Base-by-base conservation (phyloP, 306 rosid genomes). In the Castanopsis chinensis region DNA sequence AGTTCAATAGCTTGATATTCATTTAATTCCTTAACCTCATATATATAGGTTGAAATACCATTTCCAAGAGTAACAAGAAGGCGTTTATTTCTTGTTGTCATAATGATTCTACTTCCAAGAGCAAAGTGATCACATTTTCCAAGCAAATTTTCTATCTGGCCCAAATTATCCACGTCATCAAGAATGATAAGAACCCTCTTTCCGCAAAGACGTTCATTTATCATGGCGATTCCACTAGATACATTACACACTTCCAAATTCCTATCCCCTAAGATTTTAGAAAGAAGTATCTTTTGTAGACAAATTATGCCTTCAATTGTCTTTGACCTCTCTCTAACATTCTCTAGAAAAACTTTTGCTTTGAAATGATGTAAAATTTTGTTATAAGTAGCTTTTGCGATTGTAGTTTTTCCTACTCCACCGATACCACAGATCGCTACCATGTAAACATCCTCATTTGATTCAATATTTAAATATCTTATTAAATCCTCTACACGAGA, bases 61-160 rank as follows among this genome's bases (percentile, higher is more conserved):
- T 56, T 4, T 33, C 4, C 11, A 60, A 21, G 37, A 4, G 10
- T 8, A 6, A 33, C 27, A 7, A 15, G 20, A 67, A 43, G 15
- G 63, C 45, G 43, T 10, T 78, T 19, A n/a, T 69, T 21, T 56
- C 75, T 77, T 28, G 81, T 77, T 23, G 74, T 65, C 6, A 52
- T 6, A 27, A 77, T 51, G 37, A 77, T 77, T 77, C 67, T 52
- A 35, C 80, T 77, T 52, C 80, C 67, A 0, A 6, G 0, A 18
- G 74, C 74, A n/a, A 77, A 67, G 28, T 20, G 53, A 65, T 53
- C 51, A 27, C 3, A 20, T 1, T 54, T 23, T 13, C 72, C 75
- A 0, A 65, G 56, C 21, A 77, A 67, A 6, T 7, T 17, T 32
- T 54, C 37, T 35, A 77, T 13, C 0, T 77, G 74, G 1, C 54